These are phyloP conservation scores for Plectosphaerella plurivora DNA, from an alignment of 2,329 filamentous ascomycete genomes.

Conservation along the genomic window DNA sequence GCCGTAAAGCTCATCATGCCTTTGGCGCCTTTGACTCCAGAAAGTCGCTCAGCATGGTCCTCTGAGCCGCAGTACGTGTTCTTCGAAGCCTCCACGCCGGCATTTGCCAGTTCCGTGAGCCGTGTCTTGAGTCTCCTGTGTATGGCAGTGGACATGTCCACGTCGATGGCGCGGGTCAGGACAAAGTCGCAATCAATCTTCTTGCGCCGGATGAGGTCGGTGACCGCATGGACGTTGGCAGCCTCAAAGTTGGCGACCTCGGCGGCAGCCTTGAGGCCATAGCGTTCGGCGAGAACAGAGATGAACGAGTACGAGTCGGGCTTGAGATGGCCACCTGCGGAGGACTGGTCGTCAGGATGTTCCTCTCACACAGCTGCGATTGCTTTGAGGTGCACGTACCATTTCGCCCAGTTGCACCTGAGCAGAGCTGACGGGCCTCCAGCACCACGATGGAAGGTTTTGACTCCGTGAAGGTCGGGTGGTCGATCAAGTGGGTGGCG, in stretches of 20 bases:
- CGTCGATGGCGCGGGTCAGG: conserved; percentile 32
- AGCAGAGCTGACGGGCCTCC: conserved; percentile 44
- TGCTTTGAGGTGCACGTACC: conserved; percentile 23
- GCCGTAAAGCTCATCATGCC: conserved; percentile 24
- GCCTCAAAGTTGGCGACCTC: conserved; percentile 23
- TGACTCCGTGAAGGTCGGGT: neutral
- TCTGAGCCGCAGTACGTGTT: conserved; percentile 21
- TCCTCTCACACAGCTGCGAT: neutral
- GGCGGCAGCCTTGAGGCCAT: conserved; percentile 33
- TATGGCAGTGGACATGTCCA: conserved; percentile 6
- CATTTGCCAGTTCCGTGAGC: conserved; percentile 24
- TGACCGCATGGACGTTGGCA: conserved; percentile 20
- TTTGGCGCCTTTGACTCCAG: conserved; percentile 24
- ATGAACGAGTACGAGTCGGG: conserved; percentile 48
- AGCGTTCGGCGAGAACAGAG: conserved; percentile 44
- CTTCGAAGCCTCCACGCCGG: conserved; percentile 17
- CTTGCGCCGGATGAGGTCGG: conserved; percentile 29
- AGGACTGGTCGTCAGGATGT: neutral
- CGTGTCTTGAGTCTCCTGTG: conserved; percentile 1
- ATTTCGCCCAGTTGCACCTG: conserved; percentile 50
- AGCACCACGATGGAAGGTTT: conserved; percentile 36
- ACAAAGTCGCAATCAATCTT: conserved; percentile 39
- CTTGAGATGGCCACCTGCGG: conserved; percentile 46
- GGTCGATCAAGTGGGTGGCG: conserved; percentile 11
- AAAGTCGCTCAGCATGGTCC: conserved; percentile 20